A percentile compares a stretch with the other conserved stretches of the same genome.
Conservation (phyloP, 192 early-diverging fungal genomes). For the Gigaspora rosea region DNA sequence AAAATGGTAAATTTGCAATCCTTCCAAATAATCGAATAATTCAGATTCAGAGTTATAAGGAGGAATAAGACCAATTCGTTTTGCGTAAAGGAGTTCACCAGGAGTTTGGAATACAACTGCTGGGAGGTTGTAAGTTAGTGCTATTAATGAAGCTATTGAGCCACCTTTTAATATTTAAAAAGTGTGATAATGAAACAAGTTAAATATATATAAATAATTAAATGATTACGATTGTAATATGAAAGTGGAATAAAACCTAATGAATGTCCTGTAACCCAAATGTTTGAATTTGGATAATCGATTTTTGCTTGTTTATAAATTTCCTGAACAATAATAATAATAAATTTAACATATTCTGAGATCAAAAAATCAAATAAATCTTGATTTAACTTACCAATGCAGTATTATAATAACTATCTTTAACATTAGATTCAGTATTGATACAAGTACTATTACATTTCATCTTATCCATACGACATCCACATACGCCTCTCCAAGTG, state of each 20-base stretch:
- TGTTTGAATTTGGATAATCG: conserved; percentile 67
- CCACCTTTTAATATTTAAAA: conserved; percentile 33
- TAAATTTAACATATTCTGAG: not conserved
- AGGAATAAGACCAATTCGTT: conserved; percentile 57
- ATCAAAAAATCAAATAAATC: not conserved
- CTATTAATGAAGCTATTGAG: conserved; percentile 73
- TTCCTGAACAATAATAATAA: conserved; percentile 41
- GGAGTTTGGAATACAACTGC: conserved; percentile 84
- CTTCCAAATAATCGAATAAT: not conserved
- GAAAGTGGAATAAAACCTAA: conserved; percentile 48
- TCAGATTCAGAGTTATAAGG: conserved; percentile 43
- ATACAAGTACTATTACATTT: conserved; percentile 65
- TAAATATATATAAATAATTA: not conserved
- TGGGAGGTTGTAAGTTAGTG: conserved; percentile 81
- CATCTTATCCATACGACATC: conserved; percentile 68
- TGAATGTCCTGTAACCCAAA: conserved; percentile 87
- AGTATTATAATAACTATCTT: conserved; percentile 58
- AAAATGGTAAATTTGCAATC: conserved; percentile 83
- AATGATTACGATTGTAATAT: not conserved
- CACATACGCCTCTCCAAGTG: conserved; percentile 84
- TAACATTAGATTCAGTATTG: conserved; percentile 55
- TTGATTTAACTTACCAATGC: conserved; percentile 43
- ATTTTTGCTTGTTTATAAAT: conserved; percentile 66
- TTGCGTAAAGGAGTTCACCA: conserved; percentile 77
- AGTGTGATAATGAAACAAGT: not conserved